Base-by-base conservation (phyloP, 2,329 filamentous ascomycete species). In the Aureobasidium sp. region DNA sequence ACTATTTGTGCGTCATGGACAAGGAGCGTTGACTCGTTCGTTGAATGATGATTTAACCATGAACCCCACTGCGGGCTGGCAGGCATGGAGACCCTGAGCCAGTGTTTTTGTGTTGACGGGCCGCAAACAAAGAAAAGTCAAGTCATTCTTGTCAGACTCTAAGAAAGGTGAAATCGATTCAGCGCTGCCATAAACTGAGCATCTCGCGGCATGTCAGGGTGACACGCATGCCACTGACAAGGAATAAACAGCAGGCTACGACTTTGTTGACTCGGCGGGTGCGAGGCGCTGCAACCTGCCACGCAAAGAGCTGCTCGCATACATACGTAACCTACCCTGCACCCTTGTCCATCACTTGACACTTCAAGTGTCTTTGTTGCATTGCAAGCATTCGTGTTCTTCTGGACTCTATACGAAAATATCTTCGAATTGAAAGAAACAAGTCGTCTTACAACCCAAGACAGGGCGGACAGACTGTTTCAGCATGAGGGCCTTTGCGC, bases 401-500 rank as follows among this genome's bases (percentile, higher is more conserved):
- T n/a, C n/a, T n/a, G n/a, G n/a, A n/a, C n/a, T n/a, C n/a, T n/a
- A n/a, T n/a, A n/a, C n/a, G n/a, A n/a, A n/a, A 37, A 3, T 37
- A 5, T 6, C 11, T 15, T 11, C 15, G 27, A 7, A 48, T 9
- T 32, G 13, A n/a, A 30, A 30, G 45, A 3, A 27, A 10, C 45
- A 48, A 34, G 16, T 25, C n/a, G 13, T 50, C 9, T 50, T 1
- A 15, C 13, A 11, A 5, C 21, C 45, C 16, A 36, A 50, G 4
- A 36, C 48, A 15, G n/a, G 21, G 34, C 49, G 7, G 49, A 27
- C 21, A 3, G 50, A 30, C 36, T 54, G 50, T 54, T 54, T 59
- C 62, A 61, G 55, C 27, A 65, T 65, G 64, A 63, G 59, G 55
- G 63, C 64, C 55, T 37, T 59, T 64, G 36, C 62, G 48, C 34